Conservation (phyloP, 768 basidiomycete species). For the Macrolepiota dolichaula region DNA sequence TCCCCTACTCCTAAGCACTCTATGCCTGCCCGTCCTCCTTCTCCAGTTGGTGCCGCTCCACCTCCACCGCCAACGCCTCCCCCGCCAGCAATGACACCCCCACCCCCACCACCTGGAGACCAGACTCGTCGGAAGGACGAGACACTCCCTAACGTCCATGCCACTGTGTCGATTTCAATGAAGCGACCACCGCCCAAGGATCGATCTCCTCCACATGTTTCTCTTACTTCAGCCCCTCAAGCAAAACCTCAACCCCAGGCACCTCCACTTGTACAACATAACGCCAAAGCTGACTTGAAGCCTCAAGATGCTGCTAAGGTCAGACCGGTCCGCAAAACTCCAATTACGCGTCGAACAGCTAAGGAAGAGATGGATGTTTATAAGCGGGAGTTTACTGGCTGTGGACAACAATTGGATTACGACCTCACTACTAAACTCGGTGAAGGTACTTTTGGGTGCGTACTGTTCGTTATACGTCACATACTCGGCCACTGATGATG, state of each 20-base stretch:
- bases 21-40: slow-evolving; percentile 19
- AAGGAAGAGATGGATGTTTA: slow-evolving; percentile 70
- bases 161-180: slow-evolving; percentile 2
- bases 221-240: slow-evolving; percentile 28
- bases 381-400: slow-evolving; percentile 64
- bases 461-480: slow-evolving; percentile 10
- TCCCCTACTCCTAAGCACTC: slow-evolving; percentile 15
- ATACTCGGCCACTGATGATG: not conserved
- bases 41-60: slow-evolving; percentile 12
- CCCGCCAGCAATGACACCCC: slow-evolving; percentile 17
- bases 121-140: slow-evolving; percentile 15
- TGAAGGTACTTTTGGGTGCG: slow-evolving; percentile 95
- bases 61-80: slow-evolving; percentile 16
- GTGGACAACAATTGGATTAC: slow-evolving; percentile 74
- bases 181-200: slow-evolving; percentile 14
- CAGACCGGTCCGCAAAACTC: slow-evolving; percentile 30
- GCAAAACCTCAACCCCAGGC: slow-evolving; percentile 21
- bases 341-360: slow-evolving; percentile 38
- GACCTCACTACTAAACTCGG: slow-evolving; percentile 84
- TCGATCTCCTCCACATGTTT: slow-evolving; percentile 23
- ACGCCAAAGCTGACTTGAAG: slow-evolving; percentile 16
- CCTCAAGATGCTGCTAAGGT: slow-evolving; percentile 23
- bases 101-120: slow-evolving; percentile 18
- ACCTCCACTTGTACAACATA: slow-evolving; percentile 20
- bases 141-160: not conserved